phyloP scores from a whole-genome alignment of 768 basidiomycete genomes.

The Kwoniella europaea region DNA sequence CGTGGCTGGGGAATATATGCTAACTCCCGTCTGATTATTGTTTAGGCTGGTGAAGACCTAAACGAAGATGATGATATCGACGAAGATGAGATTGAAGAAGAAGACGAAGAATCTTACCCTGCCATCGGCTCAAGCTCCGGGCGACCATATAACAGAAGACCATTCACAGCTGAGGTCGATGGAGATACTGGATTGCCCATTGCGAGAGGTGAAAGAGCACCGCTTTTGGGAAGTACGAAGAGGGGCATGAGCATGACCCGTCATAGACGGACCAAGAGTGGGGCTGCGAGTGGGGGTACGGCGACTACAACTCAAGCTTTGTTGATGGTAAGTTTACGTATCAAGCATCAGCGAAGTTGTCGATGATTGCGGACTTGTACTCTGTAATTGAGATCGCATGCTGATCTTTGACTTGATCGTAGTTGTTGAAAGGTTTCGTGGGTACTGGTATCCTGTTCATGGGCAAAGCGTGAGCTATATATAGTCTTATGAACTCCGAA shows the following conservation, averaged over 20 bases:
- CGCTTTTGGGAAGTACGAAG: slow-evolving; percentile 40
- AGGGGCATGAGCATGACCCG: slow-evolving; percentile 49
- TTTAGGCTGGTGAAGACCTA: slow-evolving; percentile 81
- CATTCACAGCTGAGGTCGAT: slow-evolving; percentile 13
- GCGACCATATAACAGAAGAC: slow-evolving; percentile 42
- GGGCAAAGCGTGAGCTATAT: slow-evolving; percentile 76
- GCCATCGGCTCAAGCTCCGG: slow-evolving; percentile 1
- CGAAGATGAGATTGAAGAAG: slow-evolving; percentile 61
- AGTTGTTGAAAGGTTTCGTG: slow-evolving; percentile 91
- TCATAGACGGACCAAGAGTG: slow-evolving; percentile 63
- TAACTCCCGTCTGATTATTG: not conserved
- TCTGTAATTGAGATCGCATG: not conserved
- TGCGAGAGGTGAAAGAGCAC: slow-evolving; percentile 41
- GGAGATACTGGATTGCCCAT: slow-evolving; percentile 18
- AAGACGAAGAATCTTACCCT: slow-evolving; percentile 63
- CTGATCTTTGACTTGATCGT: slow-evolving; percentile 17
- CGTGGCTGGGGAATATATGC: not conserved
- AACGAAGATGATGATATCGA: slow-evolving; percentile 84
- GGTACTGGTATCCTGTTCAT: slow-evolving; percentile 96
- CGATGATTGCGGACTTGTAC: not conserved
- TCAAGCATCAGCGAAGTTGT: not conserved
- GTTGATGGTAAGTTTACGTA: slow-evolving; percentile 71
- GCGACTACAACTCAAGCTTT: slow-evolving; percentile 90
- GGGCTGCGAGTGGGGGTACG: slow-evolving; percentile 72
- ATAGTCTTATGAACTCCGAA: not conserved